Evolutionary conservation across 1,284 basidiomycete genomes (phyloP).

Genomic region (Cryptococcus maquisensis): DNA sequence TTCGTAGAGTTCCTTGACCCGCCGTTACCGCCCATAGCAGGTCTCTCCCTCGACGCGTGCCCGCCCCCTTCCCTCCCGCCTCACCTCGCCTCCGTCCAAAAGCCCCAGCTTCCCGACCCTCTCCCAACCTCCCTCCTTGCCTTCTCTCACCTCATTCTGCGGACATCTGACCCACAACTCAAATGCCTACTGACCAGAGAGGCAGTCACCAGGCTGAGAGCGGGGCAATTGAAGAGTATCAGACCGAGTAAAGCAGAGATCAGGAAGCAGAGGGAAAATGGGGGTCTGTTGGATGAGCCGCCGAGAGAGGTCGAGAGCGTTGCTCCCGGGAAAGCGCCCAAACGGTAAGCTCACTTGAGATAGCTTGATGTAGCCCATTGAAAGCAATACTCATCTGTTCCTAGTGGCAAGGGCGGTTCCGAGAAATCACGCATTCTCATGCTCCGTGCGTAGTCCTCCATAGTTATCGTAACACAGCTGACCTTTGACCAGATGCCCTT

Average conservation of each 20-base stretch:
- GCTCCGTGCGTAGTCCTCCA: conserved; percentile 53
- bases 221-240: conserved; percentile 35
- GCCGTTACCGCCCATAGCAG: conserved; percentile 49
- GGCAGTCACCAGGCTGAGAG: conserved; percentile 33
- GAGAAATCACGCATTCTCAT: conserved; percentile 67
- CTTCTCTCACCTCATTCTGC: conserved; percentile 47
- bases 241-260: conserved; percentile 35
- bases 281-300: conserved; percentile 59
- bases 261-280: conserved; percentile 19
- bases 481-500: conserved; percentile 53
- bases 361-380: background rate
- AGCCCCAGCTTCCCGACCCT: conserved; percentile 17
- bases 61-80: conserved; percentile 5
- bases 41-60: conserved; percentile 13
- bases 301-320: conserved; percentile 64
- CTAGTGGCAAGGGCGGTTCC: conserved; percentile 54
- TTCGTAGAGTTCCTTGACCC: conserved; percentile 66
- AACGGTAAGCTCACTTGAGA: conserved; percentile 15
- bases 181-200: conserved; percentile 47
- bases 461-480: background rate
- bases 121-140: conserved; percentile 41
- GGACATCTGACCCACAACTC: conserved; percentile 41
- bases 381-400: background rate
- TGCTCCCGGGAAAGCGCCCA: conserved; percentile 53
- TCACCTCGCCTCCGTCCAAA: conserved; percentile 9